phyloP scores from a whole-genome alignment of 202 grass and related monocot genomes.

The Panicum hallii region DNA sequence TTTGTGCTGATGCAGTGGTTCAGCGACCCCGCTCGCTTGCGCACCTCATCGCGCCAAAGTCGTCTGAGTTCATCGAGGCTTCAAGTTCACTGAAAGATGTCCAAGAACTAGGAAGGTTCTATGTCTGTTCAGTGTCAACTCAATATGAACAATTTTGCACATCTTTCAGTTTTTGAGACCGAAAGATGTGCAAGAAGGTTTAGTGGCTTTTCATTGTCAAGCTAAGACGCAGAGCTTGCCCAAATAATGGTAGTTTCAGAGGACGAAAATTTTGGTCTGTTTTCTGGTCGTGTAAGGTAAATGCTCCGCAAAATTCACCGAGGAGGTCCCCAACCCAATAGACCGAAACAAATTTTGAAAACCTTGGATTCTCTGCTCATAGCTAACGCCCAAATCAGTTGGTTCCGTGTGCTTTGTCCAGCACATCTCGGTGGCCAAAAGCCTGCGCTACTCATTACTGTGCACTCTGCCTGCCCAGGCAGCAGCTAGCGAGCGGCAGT shows the following conservation, averaged over 20 bases:
- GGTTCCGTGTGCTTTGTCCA: background rate
- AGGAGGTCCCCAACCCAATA: background rate
- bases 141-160: no score
- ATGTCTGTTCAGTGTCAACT: background rate
- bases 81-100: background rate
- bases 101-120: no score
- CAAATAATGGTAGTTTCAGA: no score
- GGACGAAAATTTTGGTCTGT: background rate
- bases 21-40: background rate
- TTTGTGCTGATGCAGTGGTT: background rate
- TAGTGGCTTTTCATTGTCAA: background rate
- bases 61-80: no score
- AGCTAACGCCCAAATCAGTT: background rate
- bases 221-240: background rate
- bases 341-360: background rate
- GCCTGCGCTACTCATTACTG: constrained; percentile 11
- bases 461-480: constrained; percentile 4
- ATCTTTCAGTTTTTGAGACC: no score
- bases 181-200: background rate
- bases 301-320: background rate
- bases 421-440: background rate
- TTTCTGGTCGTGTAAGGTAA: background rate
- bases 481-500: background rate
- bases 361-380: constrained; percentile 21
- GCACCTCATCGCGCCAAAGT: background rate